These are phyloP conservation scores for Pleurotus platypus DNA, from an alignment of 768 basidiomycete species.

Conservation along the genomic window DNA sequence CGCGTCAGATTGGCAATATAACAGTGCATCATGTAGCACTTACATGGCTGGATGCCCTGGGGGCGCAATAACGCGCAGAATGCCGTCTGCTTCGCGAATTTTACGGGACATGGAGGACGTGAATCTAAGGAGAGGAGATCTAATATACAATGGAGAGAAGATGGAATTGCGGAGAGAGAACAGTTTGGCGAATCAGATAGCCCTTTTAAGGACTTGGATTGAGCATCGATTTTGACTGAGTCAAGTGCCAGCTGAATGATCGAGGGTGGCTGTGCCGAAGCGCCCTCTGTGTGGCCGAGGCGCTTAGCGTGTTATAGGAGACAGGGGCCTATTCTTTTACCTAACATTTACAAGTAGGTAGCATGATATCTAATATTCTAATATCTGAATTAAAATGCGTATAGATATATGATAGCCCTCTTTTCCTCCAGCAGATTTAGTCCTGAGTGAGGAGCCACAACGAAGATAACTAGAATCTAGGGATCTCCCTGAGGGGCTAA, in stretches of 20 bases:
- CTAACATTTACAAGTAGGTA: too few species aligned
- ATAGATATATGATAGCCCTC: too few species aligned
- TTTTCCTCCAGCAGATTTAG: too few species aligned
- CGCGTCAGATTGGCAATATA: constrained; percentile 11
- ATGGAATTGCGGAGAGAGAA: constrained; percentile 2
- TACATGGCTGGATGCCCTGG: constrained; percentile 54
- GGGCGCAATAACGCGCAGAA: constrained; percentile 47
- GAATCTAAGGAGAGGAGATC: constrained; percentile 2
- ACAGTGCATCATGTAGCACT: constrained; percentile 15
- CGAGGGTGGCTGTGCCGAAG: not conserved
- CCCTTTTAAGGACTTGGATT: constrained; percentile 12
- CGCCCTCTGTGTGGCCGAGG: not conserved
- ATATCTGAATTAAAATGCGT: too few species aligned
- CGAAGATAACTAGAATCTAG: too few species aligned
- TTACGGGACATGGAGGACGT: constrained; percentile 45
- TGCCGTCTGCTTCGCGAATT: constrained; percentile 45
- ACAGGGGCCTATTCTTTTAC: too few species aligned
- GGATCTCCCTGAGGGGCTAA: too few species aligned
- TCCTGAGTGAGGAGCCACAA: too few species aligned
- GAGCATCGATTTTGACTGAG: constrained; percentile 10
- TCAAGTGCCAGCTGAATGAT: not conserved
- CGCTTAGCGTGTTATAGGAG: not conserved
- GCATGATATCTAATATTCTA: too few species aligned
- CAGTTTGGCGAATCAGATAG: constrained; percentile 14
- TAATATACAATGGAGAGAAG: constrained; percentile 15